phyloP scores from a whole-genome alignment of 108 stramenopile species.

The Tribonema minus region DNA sequence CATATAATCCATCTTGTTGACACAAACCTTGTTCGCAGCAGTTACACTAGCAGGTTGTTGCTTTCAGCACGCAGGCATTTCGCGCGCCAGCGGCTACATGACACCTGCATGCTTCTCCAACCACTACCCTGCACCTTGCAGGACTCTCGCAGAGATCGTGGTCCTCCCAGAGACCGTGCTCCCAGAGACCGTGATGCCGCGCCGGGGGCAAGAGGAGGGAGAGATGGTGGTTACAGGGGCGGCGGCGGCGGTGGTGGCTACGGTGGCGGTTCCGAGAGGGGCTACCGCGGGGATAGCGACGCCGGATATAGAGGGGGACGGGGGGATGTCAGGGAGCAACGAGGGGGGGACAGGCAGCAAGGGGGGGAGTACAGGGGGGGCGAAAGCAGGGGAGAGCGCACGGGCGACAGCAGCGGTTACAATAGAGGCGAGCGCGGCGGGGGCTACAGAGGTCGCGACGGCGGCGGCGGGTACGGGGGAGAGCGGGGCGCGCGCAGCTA shows the following conservation, averaged over 20 bases:
- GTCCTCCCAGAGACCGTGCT: too few relatives aligned
- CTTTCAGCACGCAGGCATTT: not conserved
- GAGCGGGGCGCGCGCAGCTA: too few relatives aligned
- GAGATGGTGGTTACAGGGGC: not conserved
- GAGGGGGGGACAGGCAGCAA: constrained; percentile 21
- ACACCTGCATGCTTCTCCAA: not conserved
- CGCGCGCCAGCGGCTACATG: not conserved
- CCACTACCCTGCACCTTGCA: too few relatives aligned
- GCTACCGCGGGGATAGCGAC: too few relatives aligned
- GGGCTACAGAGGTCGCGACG: not conserved
- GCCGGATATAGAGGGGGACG: too few relatives aligned
- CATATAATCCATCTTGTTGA: too few relatives aligned
- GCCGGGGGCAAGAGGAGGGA: not conserved
- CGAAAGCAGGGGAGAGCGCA: not conserved
- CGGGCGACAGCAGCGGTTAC: not conserved
- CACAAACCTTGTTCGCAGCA: too few relatives aligned
- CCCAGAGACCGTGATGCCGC: too few relatives aligned
- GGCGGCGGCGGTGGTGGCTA: not conserved
- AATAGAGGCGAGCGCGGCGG: not conserved
- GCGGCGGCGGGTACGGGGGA: not conserved
- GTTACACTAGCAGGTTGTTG: too few relatives aligned
- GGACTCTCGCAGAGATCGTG: too few relatives aligned
- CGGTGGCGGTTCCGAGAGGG: not conserved
- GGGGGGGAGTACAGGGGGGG: constrained; percentile 8
- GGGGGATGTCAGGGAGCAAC: too few relatives aligned